Evolutionary conservation across 306 rosid species (phyloP).

Genomic region (Senna siamea): DNA sequence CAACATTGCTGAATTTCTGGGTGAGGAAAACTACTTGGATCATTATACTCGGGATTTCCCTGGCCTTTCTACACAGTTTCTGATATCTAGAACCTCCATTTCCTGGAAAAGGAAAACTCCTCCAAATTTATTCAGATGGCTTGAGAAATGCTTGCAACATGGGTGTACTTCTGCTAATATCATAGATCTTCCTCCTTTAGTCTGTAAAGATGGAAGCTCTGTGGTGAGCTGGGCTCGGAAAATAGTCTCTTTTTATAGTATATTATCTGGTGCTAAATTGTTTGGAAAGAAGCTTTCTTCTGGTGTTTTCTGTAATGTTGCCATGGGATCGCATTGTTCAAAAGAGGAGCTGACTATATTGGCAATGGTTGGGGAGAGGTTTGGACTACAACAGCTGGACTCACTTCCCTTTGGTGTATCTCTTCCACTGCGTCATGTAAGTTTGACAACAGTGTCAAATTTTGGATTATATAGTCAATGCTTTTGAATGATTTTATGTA

Average conservation of each 20-base stretch:
- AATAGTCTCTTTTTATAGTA: conserved; percentile 80
- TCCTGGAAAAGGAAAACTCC: conserved; percentile 54
- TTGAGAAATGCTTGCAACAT: conserved; percentile 76
- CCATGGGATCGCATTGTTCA: conserved; percentile 75
- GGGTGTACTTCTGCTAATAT: conserved; percentile 61
- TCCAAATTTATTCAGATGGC: conserved; percentile 94
- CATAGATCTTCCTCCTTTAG: conserved; percentile 70
- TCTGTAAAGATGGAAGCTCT: conserved; percentile 66
- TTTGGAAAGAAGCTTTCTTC: conserved; percentile 78
- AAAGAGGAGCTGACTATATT: conserved; percentile 85
- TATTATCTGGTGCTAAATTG: conserved; percentile 79
- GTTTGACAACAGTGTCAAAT: conserved; percentile 39
- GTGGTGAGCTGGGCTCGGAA: conserved; percentile 85
- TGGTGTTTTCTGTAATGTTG: conserved; percentile 78
- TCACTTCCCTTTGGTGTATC: conserved; percentile 92
- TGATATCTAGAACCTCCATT: conserved; percentile 43
- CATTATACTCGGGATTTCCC: conserved; percentile 95
- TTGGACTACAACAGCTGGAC: conserved; percentile 95
- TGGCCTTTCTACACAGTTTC: conserved; percentile 55
- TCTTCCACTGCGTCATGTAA: conserved; percentile 90
- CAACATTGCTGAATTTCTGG: conserved; percentile 71
- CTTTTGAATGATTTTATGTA: conserved; percentile 22
- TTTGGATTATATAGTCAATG: conserved; percentile 17
- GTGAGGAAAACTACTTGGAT: conserved; percentile 78
- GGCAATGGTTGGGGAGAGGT: conserved; percentile 97